These are phyloP conservation scores for Rusavskia elegans DNA, from an alignment of 495 filamentous ascomycete genomes.

Conservation along the genomic window DNA sequence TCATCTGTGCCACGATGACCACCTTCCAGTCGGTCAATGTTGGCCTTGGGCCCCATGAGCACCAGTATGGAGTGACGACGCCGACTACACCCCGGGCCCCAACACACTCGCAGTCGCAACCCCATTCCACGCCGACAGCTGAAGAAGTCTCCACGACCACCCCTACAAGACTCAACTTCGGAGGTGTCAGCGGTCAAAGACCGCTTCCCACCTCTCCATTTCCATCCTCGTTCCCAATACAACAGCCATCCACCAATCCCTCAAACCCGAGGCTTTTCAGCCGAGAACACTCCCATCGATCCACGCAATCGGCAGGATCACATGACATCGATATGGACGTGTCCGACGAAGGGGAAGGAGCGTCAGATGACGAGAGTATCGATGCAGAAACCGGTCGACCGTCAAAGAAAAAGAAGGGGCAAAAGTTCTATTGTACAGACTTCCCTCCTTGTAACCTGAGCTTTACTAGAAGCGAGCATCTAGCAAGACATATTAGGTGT, in stretches of 20 bases:
- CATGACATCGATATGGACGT: conserved; percentile 67
- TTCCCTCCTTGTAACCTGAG: conserved; percentile 89
- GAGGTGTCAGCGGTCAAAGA: conserved; percentile 36
- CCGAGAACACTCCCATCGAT: conserved; percentile 44
- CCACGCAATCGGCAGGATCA: conserved; percentile 47
- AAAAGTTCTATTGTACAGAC: conserved; percentile 93
- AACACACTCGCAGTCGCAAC: conserved; percentile 21
- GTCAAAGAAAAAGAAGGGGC: conserved; percentile 89
- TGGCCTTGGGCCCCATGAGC: conserved; percentile 39
- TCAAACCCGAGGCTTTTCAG: conserved; percentile 22
- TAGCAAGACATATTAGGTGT: conserved; percentile 86
- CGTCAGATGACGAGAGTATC: conserved; percentile 61
- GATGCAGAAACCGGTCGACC: conserved; percentile 48
- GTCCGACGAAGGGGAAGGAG: conserved; percentile 54
- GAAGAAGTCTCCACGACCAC: conserved; percentile 36
- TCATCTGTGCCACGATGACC: conserved; percentile 21
- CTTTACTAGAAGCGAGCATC: conserved; percentile 91
- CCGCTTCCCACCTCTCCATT: conserved; percentile 45
- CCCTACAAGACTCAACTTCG: conserved; percentile 46
- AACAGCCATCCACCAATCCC: conserved; percentile 17
- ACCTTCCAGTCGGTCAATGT: conserved; percentile 69
- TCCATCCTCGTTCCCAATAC: conserved; percentile 31
- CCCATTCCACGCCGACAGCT: conserved; percentile 18
- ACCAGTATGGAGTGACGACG: conserved; percentile 39
- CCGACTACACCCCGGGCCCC: conserved; percentile 48